Evolutionary conservation across 2,329 filamentous ascomycete species (phyloP).

Genomic region (Ascocoryne sarcoides): DNA sequence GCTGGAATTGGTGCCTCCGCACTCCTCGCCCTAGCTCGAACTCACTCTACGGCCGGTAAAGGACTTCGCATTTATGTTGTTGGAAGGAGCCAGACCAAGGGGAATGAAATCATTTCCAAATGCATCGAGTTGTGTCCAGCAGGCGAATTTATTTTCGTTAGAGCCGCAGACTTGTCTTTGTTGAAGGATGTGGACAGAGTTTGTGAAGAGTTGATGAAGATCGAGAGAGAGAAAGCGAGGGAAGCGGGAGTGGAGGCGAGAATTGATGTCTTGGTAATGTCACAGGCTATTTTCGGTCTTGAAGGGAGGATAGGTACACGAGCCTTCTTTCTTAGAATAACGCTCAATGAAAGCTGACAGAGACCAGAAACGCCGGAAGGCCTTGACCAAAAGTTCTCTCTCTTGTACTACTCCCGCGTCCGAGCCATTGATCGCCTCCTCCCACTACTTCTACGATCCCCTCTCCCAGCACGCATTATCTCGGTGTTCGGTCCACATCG

Average conservation of each 20-base stretch:
- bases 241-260: constrained; percentile 12
- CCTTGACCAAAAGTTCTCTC: constrained; percentile 24
- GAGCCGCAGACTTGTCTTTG: constrained; percentile 26
- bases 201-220: constrained; percentile 20
- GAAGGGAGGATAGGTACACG: constrained; percentile 13
- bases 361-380: constrained; percentile 27
- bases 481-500: constrained; percentile 29
- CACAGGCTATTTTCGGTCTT: constrained; percentile 23
- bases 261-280: constrained; percentile 30
- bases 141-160: constrained; percentile 29
- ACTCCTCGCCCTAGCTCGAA: constrained; percentile 4
- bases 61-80: constrained; percentile 29
- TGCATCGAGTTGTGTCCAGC: constrained; percentile 23
- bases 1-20: constrained; percentile 5
- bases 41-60: constrained; percentile 5
- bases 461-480: constrained; percentile 19
- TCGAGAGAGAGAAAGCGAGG: constrained; percentile 16
- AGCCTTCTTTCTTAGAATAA: not conserved
- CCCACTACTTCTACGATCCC: constrained; percentile 21
- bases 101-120: constrained; percentile 24
- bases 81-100: constrained; percentile 23
- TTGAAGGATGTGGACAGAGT: constrained; percentile 28
- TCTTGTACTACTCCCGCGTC: constrained; percentile 29
- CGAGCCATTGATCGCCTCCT: constrained; percentile 24
- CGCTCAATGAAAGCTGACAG: not conserved